Evolutionary conservation across 495 filamentous ascomycete genomes (phyloP).

Genomic region (Parachaetomium inaequale): DNA sequence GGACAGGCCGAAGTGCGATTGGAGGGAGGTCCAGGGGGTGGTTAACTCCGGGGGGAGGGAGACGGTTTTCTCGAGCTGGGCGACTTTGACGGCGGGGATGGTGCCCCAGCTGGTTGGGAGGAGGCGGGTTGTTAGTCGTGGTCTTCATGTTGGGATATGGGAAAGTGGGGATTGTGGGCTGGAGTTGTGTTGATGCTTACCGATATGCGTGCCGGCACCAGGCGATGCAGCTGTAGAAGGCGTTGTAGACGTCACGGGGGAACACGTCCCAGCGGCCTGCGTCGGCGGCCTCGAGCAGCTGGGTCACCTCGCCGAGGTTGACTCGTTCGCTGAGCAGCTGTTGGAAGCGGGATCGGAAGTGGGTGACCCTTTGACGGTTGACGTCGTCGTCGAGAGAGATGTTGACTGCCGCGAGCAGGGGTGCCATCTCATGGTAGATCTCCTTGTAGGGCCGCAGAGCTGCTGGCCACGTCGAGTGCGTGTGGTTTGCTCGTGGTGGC

Average conservation of each 20-base stretch:
- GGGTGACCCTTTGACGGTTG: conserved; percentile 16
- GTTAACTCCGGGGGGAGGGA: conserved; percentile 37
- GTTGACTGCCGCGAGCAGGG: conserved; percentile 24
- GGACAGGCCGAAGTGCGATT: conserved; percentile 33
- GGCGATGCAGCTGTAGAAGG: conserved; percentile 39
- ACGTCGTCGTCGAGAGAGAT: conserved; percentile 27
- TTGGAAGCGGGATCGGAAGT: conserved; percentile 15
- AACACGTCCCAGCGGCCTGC: conserved; percentile 28
- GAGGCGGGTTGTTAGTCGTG: neutral
- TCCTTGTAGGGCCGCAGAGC: conserved; percentile 35
- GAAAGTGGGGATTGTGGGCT: neutral
- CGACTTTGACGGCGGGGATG: conserved; percentile 39
- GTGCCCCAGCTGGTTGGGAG: conserved; percentile 38
- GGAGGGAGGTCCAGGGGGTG: conserved; percentile 39
- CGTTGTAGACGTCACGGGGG: conserved; percentile 36
- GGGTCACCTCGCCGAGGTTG: conserved; percentile 26
- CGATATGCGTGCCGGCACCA: conserved; percentile 39
- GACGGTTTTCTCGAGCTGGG: conserved; percentile 39
- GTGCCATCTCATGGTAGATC: conserved; percentile 35
- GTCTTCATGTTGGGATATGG: neutral
- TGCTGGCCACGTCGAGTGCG: conserved; percentile 20
- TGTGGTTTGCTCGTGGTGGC: conserved; percentile 34
- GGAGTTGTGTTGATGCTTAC: conserved; percentile 2
- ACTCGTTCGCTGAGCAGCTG: conserved; percentile 25
- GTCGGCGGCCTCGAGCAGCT: conserved; percentile 25